Conservation (phyloP, 352 stramenopile genomes). For the Phytophthora cajani region DNA sequence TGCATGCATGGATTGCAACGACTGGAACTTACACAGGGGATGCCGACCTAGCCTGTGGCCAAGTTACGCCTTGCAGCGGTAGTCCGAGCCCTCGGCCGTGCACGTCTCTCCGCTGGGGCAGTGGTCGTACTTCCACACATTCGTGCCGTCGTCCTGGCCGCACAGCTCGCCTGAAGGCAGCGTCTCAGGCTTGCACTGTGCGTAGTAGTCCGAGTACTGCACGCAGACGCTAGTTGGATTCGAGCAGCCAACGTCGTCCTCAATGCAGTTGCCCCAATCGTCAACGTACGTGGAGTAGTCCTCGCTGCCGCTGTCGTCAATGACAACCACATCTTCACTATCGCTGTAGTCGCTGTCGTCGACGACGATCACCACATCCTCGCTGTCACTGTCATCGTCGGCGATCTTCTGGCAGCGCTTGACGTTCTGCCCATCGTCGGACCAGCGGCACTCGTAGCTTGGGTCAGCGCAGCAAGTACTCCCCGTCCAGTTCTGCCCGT, state of each 20-base stretch:
- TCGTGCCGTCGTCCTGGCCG: conserved; percentile 29
- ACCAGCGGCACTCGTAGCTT: conserved; percentile 28
- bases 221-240: conserved; percentile 25
- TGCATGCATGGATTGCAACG: not conserved
- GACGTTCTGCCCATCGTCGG: conserved; percentile 22
- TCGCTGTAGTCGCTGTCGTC: conserved; percentile 4
- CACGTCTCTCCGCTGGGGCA: conserved; percentile 27
- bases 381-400: not conserved
- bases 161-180: conserved; percentile 21
- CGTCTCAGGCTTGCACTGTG: conserved; percentile 27
- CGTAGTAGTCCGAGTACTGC: conserved; percentile 28
- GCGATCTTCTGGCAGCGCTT: conserved; percentile 24
- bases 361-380: not conserved
- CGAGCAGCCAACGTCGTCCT: conserved; percentile 21
- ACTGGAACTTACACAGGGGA: not conserved
- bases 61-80: conserved; percentile 17
- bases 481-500: conserved; percentile 27
- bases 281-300: conserved; percentile 29
- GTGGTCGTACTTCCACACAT: conserved; percentile 27
- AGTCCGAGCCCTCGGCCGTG: conserved; percentile 17
- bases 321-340: too few relatives aligned
- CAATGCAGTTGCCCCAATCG: conserved; percentile 32
- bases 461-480: conserved; percentile 27
- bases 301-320: conserved; percentile 11
- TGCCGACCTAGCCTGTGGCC: not conserved